Base-by-base conservation (phyloP, 352 stramenopile genomes). In the Peronospora destructor region DNA sequence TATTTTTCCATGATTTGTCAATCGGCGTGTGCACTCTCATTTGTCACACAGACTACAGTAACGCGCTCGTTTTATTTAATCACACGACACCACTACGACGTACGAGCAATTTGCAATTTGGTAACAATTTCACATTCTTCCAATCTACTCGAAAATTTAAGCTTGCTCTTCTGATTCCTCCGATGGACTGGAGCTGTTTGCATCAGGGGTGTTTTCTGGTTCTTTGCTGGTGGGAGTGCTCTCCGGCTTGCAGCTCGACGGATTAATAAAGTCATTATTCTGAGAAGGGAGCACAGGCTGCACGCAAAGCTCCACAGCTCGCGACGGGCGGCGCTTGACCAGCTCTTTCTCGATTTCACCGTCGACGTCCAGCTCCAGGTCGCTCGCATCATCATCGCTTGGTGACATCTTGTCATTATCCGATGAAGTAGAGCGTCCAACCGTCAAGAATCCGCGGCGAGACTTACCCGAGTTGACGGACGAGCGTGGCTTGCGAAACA, bases 311-410 rank as follows among this genome's bases (percentile, higher is more conserved):
- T 77, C 72, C 16, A 69, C 45, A 12, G 66, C 60, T 30, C 68
- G 70, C 21, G 72, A 85, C 3, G 74, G 72, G 10, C 72, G 72
- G 34, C 74, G 57, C 32, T 67, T 79, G 19, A 76, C 59, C 28
- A 85, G 61, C 56, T 87, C 74, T 23, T 71, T 72, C 48, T 85
- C 76, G 42, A 85, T 85, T 62, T 85, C 72, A n/a, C 76, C 76
- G 42, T 87, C 72, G 37, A 85, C 46, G 35, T 87, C 76, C 4
- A 85, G 56, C 21, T 85, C 73, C 21, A 85, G 38, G 2, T 83
- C 73, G n/a, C 76, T 71, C 33, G 81, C 35, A 26, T 76, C 63
- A 9, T 65, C 51, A n/a, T 81, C 62, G 19, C 48, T 49, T 5
- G 50, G 21, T 0, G 50, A 48, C 3, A 59, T 57, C 26, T 70